Evolutionary conservation across 2,329 filamentous ascomycete genomes (phyloP).

Genomic region (Xylariaceae sp.): DNA sequence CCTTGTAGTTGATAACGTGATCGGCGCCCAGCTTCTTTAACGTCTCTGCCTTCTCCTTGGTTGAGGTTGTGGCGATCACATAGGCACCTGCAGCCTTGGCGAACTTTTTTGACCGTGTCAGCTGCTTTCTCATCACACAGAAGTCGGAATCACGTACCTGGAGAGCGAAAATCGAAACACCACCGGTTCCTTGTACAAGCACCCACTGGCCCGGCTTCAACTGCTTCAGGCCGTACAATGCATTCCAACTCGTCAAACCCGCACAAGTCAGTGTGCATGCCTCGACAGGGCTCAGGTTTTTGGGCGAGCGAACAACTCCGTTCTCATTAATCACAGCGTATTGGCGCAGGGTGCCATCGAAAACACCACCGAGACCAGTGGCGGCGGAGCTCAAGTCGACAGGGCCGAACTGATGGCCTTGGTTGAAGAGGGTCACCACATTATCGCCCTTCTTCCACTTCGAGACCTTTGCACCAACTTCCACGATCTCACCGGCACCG

Average conservation of each 20-base stretch:
- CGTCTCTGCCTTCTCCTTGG: constrained; percentile 37
- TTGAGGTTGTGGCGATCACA: constrained; percentile 46
- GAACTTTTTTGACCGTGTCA: constrained; percentile 29
- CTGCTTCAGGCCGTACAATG: constrained; percentile 52
- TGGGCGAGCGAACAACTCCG: constrained; percentile 62
- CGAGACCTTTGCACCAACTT: constrained; percentile 44
- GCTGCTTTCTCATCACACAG: neutral
- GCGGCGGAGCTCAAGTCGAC: constrained; percentile 25
- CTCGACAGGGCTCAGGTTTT: constrained; percentile 48
- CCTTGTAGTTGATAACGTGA: constrained; percentile 47
- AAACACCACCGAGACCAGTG: constrained; percentile 58
- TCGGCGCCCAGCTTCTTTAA: constrained; percentile 44
- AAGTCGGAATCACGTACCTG: constrained; percentile 25
- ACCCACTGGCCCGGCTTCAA: constrained; percentile 54
- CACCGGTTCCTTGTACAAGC: constrained; percentile 67
- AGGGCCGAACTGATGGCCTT: constrained; percentile 44
- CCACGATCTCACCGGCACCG: constrained; percentile 49
- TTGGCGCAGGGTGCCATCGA: constrained; percentile 65
- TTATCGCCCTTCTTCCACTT: constrained; percentile 49
- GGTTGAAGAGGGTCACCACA: constrained; percentile 59
- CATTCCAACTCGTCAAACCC: constrained; percentile 62
- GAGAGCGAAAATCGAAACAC: constrained; percentile 63
- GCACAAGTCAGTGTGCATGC: constrained; percentile 57
- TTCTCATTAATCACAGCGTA: constrained; percentile 64
- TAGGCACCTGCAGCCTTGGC: constrained; percentile 44